These are phyloP conservation scores for Scedosporium apiospermum DNA, from an alignment of 2,329 filamentous ascomycete genomes.

Conservation along the genomic window DNA sequence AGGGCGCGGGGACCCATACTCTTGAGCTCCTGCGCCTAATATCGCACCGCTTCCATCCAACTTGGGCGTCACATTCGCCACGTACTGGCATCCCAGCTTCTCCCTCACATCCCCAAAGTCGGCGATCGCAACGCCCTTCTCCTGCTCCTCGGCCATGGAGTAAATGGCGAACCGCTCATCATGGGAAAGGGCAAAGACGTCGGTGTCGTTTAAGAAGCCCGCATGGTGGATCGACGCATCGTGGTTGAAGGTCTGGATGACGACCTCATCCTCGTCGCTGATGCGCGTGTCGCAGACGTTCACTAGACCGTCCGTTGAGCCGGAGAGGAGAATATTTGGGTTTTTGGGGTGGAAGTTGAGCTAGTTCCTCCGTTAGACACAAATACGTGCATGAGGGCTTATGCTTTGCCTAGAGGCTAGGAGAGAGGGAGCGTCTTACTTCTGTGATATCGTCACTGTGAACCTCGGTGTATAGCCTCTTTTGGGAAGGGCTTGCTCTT, in stretches of 20 bases:
- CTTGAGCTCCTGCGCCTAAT: conserved; percentile 57
- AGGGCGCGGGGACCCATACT: conserved; percentile 37
- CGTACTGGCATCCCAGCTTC: conserved; percentile 61
- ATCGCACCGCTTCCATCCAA: conserved; percentile 47
- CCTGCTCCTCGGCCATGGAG: conserved; percentile 53
- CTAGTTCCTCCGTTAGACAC: not conserved
- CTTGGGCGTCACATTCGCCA: conserved; percentile 57
- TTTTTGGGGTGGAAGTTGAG: conserved; percentile 48
- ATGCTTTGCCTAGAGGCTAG: too few species aligned
- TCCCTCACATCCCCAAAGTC: conserved; percentile 62
- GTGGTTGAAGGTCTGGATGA: conserved; percentile 72
- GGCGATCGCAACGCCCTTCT: conserved; percentile 43
- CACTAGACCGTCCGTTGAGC: conserved; percentile 71
- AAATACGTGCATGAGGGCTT: not conserved
- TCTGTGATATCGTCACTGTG: conserved; percentile 62
- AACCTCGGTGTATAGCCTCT: conserved; percentile 50
- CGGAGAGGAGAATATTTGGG: conserved; percentile 57
- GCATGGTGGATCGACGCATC: conserved; percentile 65
- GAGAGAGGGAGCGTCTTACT: conserved; percentile 19
- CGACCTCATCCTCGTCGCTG: conserved; percentile 65
- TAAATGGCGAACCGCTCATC: conserved; percentile 73
- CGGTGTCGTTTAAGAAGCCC: conserved; percentile 55
- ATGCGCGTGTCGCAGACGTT: conserved; percentile 66
- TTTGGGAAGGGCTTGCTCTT: conserved; percentile 35
- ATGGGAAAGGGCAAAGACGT: conserved; percentile 65